Base-by-base conservation (phyloP, 2,329 filamentous ascomycete species). In the Capronia coronata region DNA sequence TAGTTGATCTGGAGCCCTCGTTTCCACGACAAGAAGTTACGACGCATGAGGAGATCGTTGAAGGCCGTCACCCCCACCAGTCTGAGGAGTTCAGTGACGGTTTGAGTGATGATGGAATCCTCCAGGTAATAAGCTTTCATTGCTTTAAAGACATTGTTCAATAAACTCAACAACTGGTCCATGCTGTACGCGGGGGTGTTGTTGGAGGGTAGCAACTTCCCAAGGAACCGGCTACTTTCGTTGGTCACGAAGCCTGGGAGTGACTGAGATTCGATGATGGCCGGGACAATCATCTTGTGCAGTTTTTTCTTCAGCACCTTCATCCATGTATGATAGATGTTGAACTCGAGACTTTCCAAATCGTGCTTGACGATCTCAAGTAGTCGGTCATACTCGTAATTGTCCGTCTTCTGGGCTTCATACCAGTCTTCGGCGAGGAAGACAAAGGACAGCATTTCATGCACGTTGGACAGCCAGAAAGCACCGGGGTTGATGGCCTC, bases 241-340 rank as follows among this genome's bases (percentile, higher is more conserved):
- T 94, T 98, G 52, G 93, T 98, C 60, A 98, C 93, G 68, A 98
- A 98, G 61, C 93, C 93, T 44, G 93, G 93, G 55, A 98, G 82
- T 19, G 93, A 97, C 69, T 98, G 93, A 41, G 91, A 97, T 69
- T 98, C 93, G 64, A 98, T 98, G 67, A 98, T 98, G 48, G 93
- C 93, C 1, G 93, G 93, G 46, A 98, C 94, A 64, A 98, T 94
- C 93, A 98, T 98, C 79, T 97, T 97, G 64, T 94, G 88, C 57
- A 98, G 78, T 74, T 94, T 95, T 82, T 96, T 96, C 80, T 98
- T 98, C 64, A 98, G 75, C 49, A 96, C 87, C 77, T 98, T 98
- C 93, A 98, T 98, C 93, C 93, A 98, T 21, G 93, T 98, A 72
- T 98, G 93, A 71, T 98, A 98, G 63, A 98, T 98, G 75, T 98